Evolutionary conservation across 2,329 filamentous ascomycete genomes (phyloP), one percentile per base, ranked within the genome.

Genomic region (Monilinia vaccinii-corymbosi): DNA sequence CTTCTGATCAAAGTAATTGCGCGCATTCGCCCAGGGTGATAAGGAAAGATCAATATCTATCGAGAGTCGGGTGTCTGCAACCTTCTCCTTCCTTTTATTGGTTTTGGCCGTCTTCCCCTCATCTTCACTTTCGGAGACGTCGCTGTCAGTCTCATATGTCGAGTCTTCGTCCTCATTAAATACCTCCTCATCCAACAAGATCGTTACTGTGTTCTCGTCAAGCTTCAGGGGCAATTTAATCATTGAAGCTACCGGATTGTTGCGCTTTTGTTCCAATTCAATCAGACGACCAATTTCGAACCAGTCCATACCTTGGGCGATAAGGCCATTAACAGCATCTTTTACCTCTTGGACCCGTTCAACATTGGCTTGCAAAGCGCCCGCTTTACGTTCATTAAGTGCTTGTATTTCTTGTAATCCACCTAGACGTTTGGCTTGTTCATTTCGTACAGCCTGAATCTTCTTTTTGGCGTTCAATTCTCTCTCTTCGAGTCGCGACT

Each of bases 271-370:
- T 71, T 97, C 93, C 65, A 91, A 83, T 71, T 96, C 91, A 56
- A 99, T 89, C 63, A 99, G 76, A 61, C 87, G 88, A 11, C 83
- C 90, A 68, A 97, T 92, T 65, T 97, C 89, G 13, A 91, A 85
- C 94, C 94, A 99, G 68, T 99, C 94, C 91, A 97, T 97, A 13
- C 93, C 93, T 70, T 96, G 91, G 6, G 84, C 84, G 62, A 99
- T 84, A n/a, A 97, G 77, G 0, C 90, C 89, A 72, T 96, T 97
- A 57, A 99, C 87, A 4, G 94, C 91, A 71, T 91, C 89, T 72
- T 91, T 91, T 5, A 91, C 91, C 75, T 97, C 94, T 71, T 96
- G 89, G 0, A 97, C 92, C 55, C 91, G 83, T 70, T 96, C 90
- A 1, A 91, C 79, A 69, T 99, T 97, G 25, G 91, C 89, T 72